Percentiles rank a stretch among this genome's conserved stretches.
Evolutionary conservation across 768 basidiomycete species (phyloP).

Genomic region (Pisolithus tinctorius): DNA sequence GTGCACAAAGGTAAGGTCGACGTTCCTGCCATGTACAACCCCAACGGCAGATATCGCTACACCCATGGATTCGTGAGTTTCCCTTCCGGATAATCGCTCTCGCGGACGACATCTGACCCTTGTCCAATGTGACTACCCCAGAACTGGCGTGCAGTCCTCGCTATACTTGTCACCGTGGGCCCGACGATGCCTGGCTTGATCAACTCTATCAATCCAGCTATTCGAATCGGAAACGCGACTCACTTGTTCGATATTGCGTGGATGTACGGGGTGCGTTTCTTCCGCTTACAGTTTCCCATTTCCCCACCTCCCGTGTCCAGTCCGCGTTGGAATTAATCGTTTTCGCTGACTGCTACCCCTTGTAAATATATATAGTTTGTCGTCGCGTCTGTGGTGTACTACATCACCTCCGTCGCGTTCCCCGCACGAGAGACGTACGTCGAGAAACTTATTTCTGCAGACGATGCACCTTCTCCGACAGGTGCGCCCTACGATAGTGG

Average conservation of each 20-base stretch:
- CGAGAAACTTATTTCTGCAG: constrained; percentile 17
- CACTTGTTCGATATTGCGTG: constrained; percentile 68
- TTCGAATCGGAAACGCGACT: constrained; percentile 51
- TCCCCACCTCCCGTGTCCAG: too few relatives aligned
- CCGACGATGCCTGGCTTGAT: constrained; percentile 76
- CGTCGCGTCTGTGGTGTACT: constrained; percentile 19
- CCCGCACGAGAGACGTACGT: constrained; percentile 22
- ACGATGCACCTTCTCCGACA: constrained; percentile 5
- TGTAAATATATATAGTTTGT: constrained; percentile 12
- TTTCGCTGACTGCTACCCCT: neutral
- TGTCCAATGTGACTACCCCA: constrained; percentile 19
- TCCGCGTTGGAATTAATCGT: neutral
- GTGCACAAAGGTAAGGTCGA: constrained; percentile 67
- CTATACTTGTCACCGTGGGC: constrained; percentile 61
- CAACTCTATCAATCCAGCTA: constrained; percentile 58
- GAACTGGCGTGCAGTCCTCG: constrained; percentile 79
- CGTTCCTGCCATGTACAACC: constrained; percentile 80
- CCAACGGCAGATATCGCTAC: constrained; percentile 74
- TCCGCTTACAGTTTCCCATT: too few relatives aligned
- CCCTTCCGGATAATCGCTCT: neutral
- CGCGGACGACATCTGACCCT: neutral
- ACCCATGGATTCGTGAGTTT: constrained; percentile 61
- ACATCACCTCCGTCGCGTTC: constrained; percentile 18
- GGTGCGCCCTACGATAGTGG: neutral
- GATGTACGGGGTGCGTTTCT: constrained; percentile 58